Evolutionary conservation across 345 rosid species (phyloP).

Genomic region (Cardamine chenopodiifolia): DNA sequence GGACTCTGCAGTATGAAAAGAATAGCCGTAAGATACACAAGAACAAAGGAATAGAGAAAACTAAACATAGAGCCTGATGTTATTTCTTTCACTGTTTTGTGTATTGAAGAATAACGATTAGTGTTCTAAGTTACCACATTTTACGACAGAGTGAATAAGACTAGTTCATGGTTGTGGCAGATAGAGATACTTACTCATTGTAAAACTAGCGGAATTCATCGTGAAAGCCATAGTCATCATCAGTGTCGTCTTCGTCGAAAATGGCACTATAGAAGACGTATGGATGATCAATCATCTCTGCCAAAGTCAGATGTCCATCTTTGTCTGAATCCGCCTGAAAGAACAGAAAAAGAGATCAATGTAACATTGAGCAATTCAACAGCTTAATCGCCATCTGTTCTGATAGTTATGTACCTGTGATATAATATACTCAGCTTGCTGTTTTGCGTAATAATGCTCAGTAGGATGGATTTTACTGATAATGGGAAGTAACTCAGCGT

Average conservation of each 20-base stretch:
- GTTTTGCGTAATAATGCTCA: constrained; percentile 89
- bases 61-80: constrained; percentile 21
- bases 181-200: constrained; percentile 36
- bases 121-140: neutral
- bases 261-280: constrained; percentile 93
- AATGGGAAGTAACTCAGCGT: constrained; percentile 70
- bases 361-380: neutral
- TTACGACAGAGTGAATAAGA: neutral
- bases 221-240: constrained; percentile 58
- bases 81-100: constrained; percentile 21
- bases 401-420: constrained; percentile 62
- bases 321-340: constrained; percentile 87
- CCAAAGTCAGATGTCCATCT: constrained; percentile 74
- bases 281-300: constrained; percentile 91
- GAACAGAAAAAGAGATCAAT: constrained; percentile 23
- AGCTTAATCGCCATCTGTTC: constrained; percentile 6
- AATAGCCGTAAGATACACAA: neutral
- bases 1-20: constrained; percentile 34
- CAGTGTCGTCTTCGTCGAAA: constrained; percentile 75
- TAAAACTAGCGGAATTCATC: constrained; percentile 83
- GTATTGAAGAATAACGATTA: constrained; percentile 4
- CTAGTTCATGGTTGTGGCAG: constrained; percentile 11
- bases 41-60: constrained; percentile 12
- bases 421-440: constrained; percentile 88
- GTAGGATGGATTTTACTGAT: constrained; percentile 94